Evolutionary conservation across 2,329 filamentous ascomycete species (phyloP), one percentile per base, ranked within the genome.

Genomic region (Phaeosphaeriaceae sp.): DNA sequence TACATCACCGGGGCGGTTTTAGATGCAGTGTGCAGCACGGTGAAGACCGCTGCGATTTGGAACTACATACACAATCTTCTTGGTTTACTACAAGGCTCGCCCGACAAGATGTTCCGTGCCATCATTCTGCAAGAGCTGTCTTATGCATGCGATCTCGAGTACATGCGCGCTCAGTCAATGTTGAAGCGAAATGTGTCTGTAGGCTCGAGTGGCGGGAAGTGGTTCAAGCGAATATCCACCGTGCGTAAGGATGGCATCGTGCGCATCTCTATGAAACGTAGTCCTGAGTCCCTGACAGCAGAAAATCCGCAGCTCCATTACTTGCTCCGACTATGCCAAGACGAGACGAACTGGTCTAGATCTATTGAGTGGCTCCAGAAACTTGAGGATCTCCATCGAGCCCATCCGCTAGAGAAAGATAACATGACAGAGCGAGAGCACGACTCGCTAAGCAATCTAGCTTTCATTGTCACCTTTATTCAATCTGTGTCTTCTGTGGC

Each of bases 91-190:
- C 42, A 69, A 4, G 34, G 4, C 4, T 49, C 46, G 0, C 46
- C 50, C 0, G 58, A 65, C 29, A 77, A 75, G 54, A 48, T 56
- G 0, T 68, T 70, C 30, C 64, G 58, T 4, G 56, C 54, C 1
- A 65, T 74, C 1, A 43, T 81, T 7, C 63, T 79, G 2, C 78
- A 81, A 49, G 79, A 82, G 40, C 50, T 81, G 0, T 70, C 54
- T 23, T 52, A 52, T 74, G 20, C 80, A 80, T 77, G 73, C 17
- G 65, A 79, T n/a, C 48, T 78, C 0, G 78, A 80, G 41, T 81
- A 75, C 38, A 42, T 34, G 1, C 74, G 76, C 1, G 58, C 66
- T 0, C 76, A 79, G 32, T 53, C 60, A 11, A 18, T 68, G 0
- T 72, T 81, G 38, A 79, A 74, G 49, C 77, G 77, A 6, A 60